Base-by-base conservation (phyloP, 306 rosid species). In the Castanospermum australe region DNA sequence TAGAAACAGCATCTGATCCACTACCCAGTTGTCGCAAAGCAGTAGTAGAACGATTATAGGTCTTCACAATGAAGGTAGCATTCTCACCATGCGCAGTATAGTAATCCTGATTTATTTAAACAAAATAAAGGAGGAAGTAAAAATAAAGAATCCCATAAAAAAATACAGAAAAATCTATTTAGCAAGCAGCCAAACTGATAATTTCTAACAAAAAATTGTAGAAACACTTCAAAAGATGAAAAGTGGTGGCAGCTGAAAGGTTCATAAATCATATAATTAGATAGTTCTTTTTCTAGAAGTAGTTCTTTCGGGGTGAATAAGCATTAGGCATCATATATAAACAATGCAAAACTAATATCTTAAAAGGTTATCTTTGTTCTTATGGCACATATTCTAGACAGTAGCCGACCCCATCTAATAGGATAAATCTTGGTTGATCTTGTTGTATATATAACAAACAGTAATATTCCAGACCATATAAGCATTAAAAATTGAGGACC, bases 41-140 rank as follows among this genome's bases (percentile, higher is more conserved):
- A 68, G 98, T 91, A 36, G 99, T 93, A 54, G 99, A 93, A 74
- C 73, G 98, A 79, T 90, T 93, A 79, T 91, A 95, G 78, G 87
- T 88, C 90, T 95, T 95, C 55, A 98, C 94, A 78, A 95, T 83
- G 77, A 95, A 90, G 77, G 90, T 88, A 73, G 99, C 99, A 88
- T 90, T 89, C 47, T 93, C 99, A 10, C 98, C 98, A 76, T 95
- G 99, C 45, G 92, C 97, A 38, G 98, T 95, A 71, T 86, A 93
- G 84, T 95, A 95, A 79, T 95, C 99, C 99, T 93, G 89, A 52
- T n/a, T n/a, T n/a, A n/a, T n/a, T n/a, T n/a, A 77, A 38, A 73
- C 66, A 45, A 5, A 77, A 74, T 13, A n/a, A n/a, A n/a, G 45
- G 72, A 69, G 50, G 60, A 45, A 28, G 21, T 30, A 44, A 79